phyloP scores from a whole-genome alignment of 208 protist species.

The Leishmania guyanensis region DNA sequence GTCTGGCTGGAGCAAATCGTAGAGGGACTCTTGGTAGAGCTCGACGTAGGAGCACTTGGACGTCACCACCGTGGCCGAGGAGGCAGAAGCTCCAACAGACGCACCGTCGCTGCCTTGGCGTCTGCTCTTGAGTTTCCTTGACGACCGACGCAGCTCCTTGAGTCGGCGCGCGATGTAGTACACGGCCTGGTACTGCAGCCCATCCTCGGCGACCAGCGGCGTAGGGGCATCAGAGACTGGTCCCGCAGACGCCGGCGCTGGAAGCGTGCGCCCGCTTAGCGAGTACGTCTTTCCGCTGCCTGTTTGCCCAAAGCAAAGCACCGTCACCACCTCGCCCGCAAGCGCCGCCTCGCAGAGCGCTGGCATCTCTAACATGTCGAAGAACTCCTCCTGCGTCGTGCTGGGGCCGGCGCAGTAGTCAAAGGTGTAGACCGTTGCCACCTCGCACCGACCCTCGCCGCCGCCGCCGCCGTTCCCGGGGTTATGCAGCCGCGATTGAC shows the following conservation, averaged over 20 bases:
- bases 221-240: slow-evolving; percentile 2
- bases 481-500: background rate
- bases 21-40: slow-evolving; percentile 86
- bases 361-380: slow-evolving; percentile 44
- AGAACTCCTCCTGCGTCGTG: slow-evolving; percentile 60
- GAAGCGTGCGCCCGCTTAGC: slow-evolving; percentile 64
- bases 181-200: slow-evolving; percentile 72
- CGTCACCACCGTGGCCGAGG: slow-evolving; percentile 5
- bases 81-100: background rate
- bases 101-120: background rate
- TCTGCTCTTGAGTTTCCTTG: slow-evolving; percentile 1
- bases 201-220: slow-evolving; percentile 56
- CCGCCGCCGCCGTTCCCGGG: background rate
- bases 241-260: background rate
- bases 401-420: slow-evolving; percentile 62
- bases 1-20: slow-evolving; percentile 80
- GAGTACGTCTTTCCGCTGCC: slow-evolving; percentile 92
- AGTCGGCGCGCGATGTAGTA: slow-evolving; percentile 50
- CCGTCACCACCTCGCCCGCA: slow-evolving; percentile 73
- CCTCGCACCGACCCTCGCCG: background rate
- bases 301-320: slow-evolving; percentile 92
- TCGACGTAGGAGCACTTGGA: slow-evolving; percentile 80
- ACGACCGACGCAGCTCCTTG: slow-evolving; percentile 29
- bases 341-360: slow-evolving; percentile 77
- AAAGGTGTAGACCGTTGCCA: slow-evolving; percentile 49